Base-by-base conservation (phyloP, 108 stramenopile species). In the Nitzschia sp. region DNA sequence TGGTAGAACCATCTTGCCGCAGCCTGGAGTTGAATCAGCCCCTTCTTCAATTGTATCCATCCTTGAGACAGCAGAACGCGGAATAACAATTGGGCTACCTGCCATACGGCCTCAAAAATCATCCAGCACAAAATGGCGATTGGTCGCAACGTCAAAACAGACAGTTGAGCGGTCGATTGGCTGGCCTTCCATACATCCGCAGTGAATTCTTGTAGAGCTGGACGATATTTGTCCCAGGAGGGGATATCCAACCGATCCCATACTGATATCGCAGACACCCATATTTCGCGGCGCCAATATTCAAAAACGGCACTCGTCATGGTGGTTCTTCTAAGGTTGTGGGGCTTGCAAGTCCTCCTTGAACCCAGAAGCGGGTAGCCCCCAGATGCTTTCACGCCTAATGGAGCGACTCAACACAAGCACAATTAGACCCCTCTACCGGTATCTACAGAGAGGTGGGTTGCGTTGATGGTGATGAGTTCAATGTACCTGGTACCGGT, bases 81-180 rank as follows among this genome's bases (percentile, higher is more conserved):
- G 22, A 73, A 71, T 44, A 85, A 48, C 0, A 79, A 58, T 61
- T 54, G 45, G 13, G 76, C 67, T 8, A 79, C n/a, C 3, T 66
- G 45, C 53, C 71, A 47, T 0, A 82, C 19, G 27, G 61, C 61
- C 25, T 78, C 68, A 21, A 79, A 25, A 4, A 87, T 23, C 30
- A 87, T 84, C 13, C 74, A 76, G 15, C 75, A 29, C 15, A 89
- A 60, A 3, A 84, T 80, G 11, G 63, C 58, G 0, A 85, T 13
- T 11, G 88, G 88, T 28, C 78, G 74, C 4, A 83, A 65, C 13
- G 83, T 81, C 15, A 89, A 38, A 46, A 78, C 75, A 21, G 69
- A 45, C 19, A 89, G 64, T 9, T 73, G 76, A 22, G 56, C 82
- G 0, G 80, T 53, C 8, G 79, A 80, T 50, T 53, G 46, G 16